Percentiles rank a stretch among this genome's conserved stretches.
These are phyloP conservation scores for Cornus controversa DNA, from an alignment of 148 eudicot genomes.

Conservation along the genomic window DNA sequence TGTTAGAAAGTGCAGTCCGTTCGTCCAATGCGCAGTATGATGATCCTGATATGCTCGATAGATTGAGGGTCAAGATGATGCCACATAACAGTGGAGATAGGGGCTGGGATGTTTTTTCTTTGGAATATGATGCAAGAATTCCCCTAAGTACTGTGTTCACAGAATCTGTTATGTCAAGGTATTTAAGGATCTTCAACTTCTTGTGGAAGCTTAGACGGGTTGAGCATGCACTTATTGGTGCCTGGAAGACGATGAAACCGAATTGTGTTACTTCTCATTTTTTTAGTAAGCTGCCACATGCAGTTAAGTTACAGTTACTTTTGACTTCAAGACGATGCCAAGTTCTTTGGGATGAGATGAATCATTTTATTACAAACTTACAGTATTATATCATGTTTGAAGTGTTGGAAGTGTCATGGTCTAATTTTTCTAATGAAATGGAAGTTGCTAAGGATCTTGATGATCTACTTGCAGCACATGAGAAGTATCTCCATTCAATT, in stretches of 20 bases:
- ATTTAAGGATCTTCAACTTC: slow-evolving; percentile 83
- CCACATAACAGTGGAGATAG: slow-evolving; percentile 89
- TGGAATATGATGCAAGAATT: slow-evolving; percentile 89
- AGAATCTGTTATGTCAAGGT: slow-evolving; percentile 88
- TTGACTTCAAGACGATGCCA: slow-evolving; percentile 82
- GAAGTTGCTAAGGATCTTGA: slow-evolving; percentile 96
- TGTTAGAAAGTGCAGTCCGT: slow-evolving; percentile 87
- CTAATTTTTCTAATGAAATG: slow-evolving; percentile 77
- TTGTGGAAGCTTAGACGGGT: slow-evolving; percentile 98
- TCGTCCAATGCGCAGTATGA: slow-evolving; percentile 97
- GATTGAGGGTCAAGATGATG: slow-evolving; percentile 96
- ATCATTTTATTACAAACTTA: slow-evolving; percentile 89
- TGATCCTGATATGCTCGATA: slow-evolving; percentile 76
- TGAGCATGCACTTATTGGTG: slow-evolving; percentile 89
- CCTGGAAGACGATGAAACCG: slow-evolving; percentile 96
- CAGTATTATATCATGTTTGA: slow-evolving; percentile 99
- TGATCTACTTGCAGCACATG: slow-evolving; percentile 95
- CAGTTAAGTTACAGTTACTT: slow-evolving; percentile 69
- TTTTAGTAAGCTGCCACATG: slow-evolving; percentile 59
- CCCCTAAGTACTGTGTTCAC: slow-evolving; percentile 87
- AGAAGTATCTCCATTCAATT: slow-evolving; percentile 86
- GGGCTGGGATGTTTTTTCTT: slow-evolving; percentile 98
- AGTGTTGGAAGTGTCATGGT: slow-evolving; percentile 98
- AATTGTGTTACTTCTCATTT: slow-evolving; percentile 74
- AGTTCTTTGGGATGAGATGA: slow-evolving; percentile 98